phyloP scores from a whole-genome alignment of 257 asterid genomes.

The Nicotiana noctiflora region DNA sequence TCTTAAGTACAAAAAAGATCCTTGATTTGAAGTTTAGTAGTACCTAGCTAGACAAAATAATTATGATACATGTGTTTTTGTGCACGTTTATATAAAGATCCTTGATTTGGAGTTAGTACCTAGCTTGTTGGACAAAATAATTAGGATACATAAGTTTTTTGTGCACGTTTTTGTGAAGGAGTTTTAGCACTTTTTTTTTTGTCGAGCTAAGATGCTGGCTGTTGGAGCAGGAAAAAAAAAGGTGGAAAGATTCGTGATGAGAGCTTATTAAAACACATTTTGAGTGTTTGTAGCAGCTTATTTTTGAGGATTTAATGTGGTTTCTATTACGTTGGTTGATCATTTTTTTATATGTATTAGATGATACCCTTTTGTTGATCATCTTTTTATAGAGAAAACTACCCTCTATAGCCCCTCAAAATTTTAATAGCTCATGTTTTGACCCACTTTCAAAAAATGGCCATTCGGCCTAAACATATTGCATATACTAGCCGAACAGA shows the following conservation, averaged over 20 bases:
- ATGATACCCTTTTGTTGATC: no score
- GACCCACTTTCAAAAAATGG: no score
- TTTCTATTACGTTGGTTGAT: background rate
- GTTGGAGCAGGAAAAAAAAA: no score
- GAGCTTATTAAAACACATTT: background rate
- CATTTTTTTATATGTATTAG: background rate
- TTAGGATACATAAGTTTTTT: background rate
- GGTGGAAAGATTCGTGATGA: background rate
- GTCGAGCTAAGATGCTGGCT: background rate
- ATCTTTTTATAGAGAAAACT: no score
- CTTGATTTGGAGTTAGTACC: background rate
- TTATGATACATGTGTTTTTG: background rate
- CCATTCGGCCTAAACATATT: no score
- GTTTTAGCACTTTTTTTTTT: background rate
- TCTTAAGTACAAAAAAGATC: no score
- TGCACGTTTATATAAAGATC: background rate
- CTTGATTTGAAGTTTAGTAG: no score
- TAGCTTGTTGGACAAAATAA: background rate
- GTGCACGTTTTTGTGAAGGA: background rate
- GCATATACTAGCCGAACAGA: no score
- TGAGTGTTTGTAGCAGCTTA: background rate
- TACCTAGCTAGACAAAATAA: background rate
- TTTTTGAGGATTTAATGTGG: background rate
- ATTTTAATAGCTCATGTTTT: no score
- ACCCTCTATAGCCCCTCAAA: no score